phyloP scores from a whole-genome alignment of 768 basidiomycete genomes.

The Hortiboletus campestris region DNA sequence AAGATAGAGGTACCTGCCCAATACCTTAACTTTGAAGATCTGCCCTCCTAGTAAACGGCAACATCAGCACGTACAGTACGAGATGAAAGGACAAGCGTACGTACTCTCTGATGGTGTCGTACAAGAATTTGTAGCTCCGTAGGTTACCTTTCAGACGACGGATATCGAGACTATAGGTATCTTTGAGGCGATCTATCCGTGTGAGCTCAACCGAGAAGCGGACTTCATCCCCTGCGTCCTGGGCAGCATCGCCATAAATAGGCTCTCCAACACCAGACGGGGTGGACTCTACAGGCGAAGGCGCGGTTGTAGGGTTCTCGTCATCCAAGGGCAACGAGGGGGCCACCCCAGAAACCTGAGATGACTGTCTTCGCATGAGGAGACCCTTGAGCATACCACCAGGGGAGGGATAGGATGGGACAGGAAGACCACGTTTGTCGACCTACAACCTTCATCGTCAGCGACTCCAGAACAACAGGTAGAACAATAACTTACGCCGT shows the following conservation, averaged over 20 bases:
- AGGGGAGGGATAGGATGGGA: conserved; percentile 74
- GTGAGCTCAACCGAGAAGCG: conserved; percentile 95
- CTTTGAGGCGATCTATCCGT: conserved; percentile 81
- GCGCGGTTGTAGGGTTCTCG: conserved; percentile 24
- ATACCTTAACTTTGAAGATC: conserved; percentile 36
- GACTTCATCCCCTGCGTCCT: conserved; percentile 94
- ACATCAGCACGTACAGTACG: conserved; percentile 8
- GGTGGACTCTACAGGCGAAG: conserved; percentile 37
- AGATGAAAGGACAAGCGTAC: conserved; percentile 34
- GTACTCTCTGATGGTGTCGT: conserved; percentile 83
- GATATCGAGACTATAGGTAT: conserved; percentile 90
- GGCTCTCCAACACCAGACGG: conserved; percentile 43
- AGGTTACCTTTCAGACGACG: conserved; percentile 89
- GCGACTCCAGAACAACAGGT: neutral
- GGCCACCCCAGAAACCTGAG: conserved; percentile 56
- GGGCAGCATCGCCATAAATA: conserved; percentile 73
- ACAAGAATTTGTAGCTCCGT: conserved; percentile 90
- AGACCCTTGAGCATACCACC: conserved; percentile 83
- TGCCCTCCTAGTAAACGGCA: conserved; percentile 30
- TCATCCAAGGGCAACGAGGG: conserved; percentile 52
- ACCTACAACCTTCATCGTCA: conserved; percentile 47
- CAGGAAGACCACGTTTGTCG: conserved; percentile 84
- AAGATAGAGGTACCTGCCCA: conserved; percentile 26
- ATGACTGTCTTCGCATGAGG: conserved; percentile 87
- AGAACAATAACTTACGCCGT: conserved; percentile 61